phyloP scores from a whole-genome alignment of 2,329 filamentous ascomycete genomes.

The Cadophora luteo-olivacea region DNA sequence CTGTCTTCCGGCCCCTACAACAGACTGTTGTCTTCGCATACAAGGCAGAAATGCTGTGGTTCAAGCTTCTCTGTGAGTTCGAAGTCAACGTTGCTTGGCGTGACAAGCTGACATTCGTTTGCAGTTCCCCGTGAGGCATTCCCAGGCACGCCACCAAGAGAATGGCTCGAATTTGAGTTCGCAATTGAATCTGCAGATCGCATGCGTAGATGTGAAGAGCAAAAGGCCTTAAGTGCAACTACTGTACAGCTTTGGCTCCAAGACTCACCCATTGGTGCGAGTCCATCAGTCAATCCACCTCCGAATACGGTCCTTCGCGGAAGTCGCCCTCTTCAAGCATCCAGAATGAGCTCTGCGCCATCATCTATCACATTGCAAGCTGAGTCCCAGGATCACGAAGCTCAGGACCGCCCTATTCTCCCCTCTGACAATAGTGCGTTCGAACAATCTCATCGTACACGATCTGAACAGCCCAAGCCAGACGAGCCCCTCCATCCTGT shows the following conservation, averaged over 20 bases:
- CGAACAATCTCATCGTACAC: background rate
- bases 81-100: background rate
- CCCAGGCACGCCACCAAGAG: background rate
- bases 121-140: background rate
- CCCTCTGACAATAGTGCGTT: too few species aligned
- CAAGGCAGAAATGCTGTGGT: background rate
- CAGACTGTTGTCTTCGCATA: background rate
- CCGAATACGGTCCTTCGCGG: too few species aligned
- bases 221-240: too few species aligned
- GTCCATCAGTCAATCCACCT: too few species aligned
- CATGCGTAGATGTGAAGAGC: background rate
- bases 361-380: background rate
- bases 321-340: too few species aligned
- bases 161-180: background rate
- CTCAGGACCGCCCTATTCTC: too few species aligned
- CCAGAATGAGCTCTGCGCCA: too few species aligned
- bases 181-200: background rate
- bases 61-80: background rate
- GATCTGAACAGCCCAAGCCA: too few species aligned
- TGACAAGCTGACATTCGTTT: background rate
- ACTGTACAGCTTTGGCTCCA: too few species aligned
- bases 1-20: background rate
- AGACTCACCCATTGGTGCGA: too few species aligned
- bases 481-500: too few species aligned
- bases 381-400: too few species aligned